These are phyloP conservation scores for Aegilops speltoides DNA, from an alignment of 176 grass and related monocot species.

Conservation along the genomic window DNA sequence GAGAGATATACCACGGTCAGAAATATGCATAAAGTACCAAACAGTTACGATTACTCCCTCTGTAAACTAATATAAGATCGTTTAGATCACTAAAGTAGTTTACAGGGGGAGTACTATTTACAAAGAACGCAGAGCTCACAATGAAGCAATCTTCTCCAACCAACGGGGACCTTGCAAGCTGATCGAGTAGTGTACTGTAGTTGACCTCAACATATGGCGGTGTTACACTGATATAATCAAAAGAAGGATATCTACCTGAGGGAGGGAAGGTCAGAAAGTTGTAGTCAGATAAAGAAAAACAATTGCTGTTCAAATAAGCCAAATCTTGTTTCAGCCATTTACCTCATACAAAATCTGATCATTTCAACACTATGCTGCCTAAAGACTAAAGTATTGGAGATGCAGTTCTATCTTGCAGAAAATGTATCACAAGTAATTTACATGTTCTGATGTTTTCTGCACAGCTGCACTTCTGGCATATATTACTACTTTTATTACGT, in stretches of 20 bases:
- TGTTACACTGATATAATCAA: conserved; percentile 97
- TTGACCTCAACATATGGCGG: conserved; percentile 84
- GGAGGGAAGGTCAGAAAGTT: neutral
- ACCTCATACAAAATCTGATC: neutral
- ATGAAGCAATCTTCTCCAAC: conserved; percentile 96
- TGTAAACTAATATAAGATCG: too few relatives aligned
- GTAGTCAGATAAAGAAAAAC: neutral
- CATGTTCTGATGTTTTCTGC: neutral
- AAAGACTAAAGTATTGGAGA: conserved; percentile 22
- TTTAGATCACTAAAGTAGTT: too few relatives aligned
- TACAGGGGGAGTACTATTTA: neutral
- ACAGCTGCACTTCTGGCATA: neutral
- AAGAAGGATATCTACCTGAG: conserved; percentile 55
- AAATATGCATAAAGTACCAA: conserved; percentile 21
- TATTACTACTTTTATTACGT: neutral
- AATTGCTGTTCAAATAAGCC: neutral
- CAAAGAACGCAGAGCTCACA: conserved; percentile 48
- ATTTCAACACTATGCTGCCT: neutral
- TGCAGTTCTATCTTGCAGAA: conserved; percentile 1
- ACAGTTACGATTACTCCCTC: neutral
- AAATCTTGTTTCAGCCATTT: neutral
- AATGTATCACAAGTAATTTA: neutral
- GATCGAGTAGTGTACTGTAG: conserved; percentile 67
- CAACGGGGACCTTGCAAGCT: conserved; percentile 75
- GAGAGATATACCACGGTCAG: conserved; percentile 32